Evolutionary conservation across 2,329 filamentous ascomycete genomes (phyloP).

Genomic region (Ceratocystis diversiconidia): DNA sequence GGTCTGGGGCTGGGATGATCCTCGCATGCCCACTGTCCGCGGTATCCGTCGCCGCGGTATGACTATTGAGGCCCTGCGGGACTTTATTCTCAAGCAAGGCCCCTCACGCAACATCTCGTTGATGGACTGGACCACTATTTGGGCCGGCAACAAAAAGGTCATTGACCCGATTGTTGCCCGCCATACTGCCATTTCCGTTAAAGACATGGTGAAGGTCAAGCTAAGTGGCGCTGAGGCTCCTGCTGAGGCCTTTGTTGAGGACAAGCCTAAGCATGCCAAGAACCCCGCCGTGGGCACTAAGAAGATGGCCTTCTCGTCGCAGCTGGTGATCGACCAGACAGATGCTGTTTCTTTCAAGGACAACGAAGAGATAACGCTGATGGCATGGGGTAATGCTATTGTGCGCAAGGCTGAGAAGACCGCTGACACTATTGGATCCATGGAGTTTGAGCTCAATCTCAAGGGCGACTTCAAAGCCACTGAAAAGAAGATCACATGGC

Average conservation of each 20-base stretch:
- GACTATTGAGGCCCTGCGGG: constrained; percentile 63
- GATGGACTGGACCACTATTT: constrained; percentile 69
- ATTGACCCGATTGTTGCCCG: constrained; percentile 65
- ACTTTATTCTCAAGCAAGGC: constrained; percentile 75
- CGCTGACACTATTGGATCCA: constrained; percentile 43
- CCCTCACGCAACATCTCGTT: constrained; percentile 71
- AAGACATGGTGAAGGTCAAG: constrained; percentile 56
- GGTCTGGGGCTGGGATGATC: constrained; percentile 77
- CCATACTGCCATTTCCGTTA: constrained; percentile 57
- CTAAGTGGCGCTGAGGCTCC: constrained; percentile 56
- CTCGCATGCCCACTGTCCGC: constrained; percentile 71
- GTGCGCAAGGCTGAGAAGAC: constrained; percentile 34
- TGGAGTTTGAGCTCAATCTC: constrained; percentile 78
- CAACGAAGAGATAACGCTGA: constrained; percentile 84
- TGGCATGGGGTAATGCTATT: constrained; percentile 82
- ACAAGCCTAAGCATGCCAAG: constrained; percentile 81
- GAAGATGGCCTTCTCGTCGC: constrained; percentile 64
- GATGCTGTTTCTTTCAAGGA: constrained; percentile 70
- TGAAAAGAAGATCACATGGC: constrained; percentile 92
- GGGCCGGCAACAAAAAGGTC: constrained; percentile 64
- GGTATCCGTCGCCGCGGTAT: constrained; percentile 66
- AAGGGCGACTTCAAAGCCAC: constrained; percentile 90
- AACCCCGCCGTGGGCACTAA: constrained; percentile 74
- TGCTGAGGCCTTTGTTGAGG: constrained; percentile 47
- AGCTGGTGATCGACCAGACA: constrained; percentile 70